phyloP scores from a whole-genome alignment of 2,329 filamentous ascomycete species.

The Cladosporium sp. region DNA sequence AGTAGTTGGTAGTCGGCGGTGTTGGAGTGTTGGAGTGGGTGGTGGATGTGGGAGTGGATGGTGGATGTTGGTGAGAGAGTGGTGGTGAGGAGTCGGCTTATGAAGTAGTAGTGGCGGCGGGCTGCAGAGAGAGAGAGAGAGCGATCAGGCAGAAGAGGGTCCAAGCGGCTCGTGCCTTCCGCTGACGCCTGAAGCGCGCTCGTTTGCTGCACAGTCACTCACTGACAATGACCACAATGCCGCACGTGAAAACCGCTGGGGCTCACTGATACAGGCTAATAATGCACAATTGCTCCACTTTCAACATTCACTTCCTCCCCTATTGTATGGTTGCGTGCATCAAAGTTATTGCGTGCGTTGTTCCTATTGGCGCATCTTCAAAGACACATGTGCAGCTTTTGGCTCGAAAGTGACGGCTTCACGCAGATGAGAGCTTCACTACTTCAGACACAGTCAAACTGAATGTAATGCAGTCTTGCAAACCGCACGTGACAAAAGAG shows the following conservation, averaged over 20 bases:
- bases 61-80: slow-evolving; percentile 13
- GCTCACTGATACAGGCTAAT: background rate
- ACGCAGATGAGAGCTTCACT: background rate
- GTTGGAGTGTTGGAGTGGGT: background rate
- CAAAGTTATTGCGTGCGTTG: background rate
- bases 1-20: background rate
- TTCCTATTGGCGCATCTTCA: background rate
- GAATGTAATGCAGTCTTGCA: background rate
- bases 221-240: background rate
- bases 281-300: background rate
- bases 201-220: background rate
- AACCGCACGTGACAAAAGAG: background rate
- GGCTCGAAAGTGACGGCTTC: background rate
- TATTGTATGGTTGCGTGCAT: background rate
- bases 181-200: background rate
- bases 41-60: slow-evolving; percentile 10
- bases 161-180: background rate
- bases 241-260: background rate
- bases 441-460: background rate
- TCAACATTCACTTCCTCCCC: background rate
- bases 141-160: background rate
- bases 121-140: background rate
- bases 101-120: slow-evolving; percentile 4
- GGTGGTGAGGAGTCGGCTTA: slow-evolving; percentile 4
- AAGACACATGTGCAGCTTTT: background rate